Evolutionary conservation across 495 filamentous ascomycete genomes (phyloP).

Genomic region (Choiromyces venosus): DNA sequence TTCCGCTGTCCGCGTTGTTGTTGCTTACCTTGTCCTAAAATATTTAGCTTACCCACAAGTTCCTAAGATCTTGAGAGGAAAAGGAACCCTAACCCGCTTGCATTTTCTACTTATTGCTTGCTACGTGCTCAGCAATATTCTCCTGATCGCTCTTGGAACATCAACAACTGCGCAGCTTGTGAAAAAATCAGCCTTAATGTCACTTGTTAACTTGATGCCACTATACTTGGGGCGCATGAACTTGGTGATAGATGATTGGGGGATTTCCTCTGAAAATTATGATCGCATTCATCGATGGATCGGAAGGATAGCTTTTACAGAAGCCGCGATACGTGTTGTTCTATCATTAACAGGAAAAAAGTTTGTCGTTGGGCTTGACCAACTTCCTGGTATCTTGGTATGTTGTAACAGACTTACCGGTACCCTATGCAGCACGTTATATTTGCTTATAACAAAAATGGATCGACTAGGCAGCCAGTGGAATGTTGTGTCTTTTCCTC

Average conservation of each 20-base stretch:
- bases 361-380: slow-evolving; percentile 3
- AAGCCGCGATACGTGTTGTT: slow-evolving; percentile 30
- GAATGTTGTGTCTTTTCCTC: slow-evolving; percentile 18
- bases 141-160: slow-evolving; percentile 15
- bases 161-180: slow-evolving; percentile 17
- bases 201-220: slow-evolving; percentile 32
- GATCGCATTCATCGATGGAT: slow-evolving; percentile 34
- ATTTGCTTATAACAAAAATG: slow-evolving; percentile 15
- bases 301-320: slow-evolving; percentile 32
- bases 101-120: slow-evolving; percentile 16
- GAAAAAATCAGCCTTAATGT: slow-evolving; percentile 18
- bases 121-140: slow-evolving; percentile 24
- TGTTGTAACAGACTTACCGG: slow-evolving; percentile 15
- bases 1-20: neutral
- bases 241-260: slow-evolving; percentile 28
- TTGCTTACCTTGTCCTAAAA: neutral
- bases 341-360: slow-evolving; percentile 3
- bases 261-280: slow-evolving; percentile 39
- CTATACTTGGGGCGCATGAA: slow-evolving; percentile 24
- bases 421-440: too few relatives aligned
- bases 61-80: slow-evolving; percentile 16
- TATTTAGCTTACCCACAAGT: slow-evolving; percentile 24
- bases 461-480: slow-evolving; percentile 14
- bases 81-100: slow-evolving; percentile 25
- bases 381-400: slow-evolving; percentile 20